Conservation (phyloP, 257 asterid species). For the Marsdenia floribunda region DNA sequence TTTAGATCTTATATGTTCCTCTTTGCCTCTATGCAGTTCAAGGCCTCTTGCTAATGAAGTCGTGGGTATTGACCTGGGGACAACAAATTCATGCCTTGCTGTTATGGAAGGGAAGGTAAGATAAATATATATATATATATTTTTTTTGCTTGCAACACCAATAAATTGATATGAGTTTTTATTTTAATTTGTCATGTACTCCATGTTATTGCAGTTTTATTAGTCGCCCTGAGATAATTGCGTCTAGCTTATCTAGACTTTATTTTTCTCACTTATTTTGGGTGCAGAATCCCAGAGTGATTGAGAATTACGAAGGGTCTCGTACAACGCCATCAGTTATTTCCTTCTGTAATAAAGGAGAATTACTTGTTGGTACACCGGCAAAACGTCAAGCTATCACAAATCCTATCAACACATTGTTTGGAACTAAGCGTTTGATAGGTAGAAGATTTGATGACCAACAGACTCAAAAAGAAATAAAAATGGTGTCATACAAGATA, state of each 20-base stretch:
- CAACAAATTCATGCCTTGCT: conserved; percentile 36
- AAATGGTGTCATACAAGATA: conserved; percentile 49
- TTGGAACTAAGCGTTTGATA: conserved; percentile 45
- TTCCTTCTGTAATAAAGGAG: conserved; percentile 31
- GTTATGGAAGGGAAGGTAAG: conserved; percentile 38
- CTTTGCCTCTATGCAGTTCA: conserved; percentile 18
- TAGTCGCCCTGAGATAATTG: no score
- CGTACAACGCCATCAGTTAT: conserved; percentile 41
- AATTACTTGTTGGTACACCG: conserved; percentile 35
- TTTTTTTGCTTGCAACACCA: neutral
- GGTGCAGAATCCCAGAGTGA: conserved; percentile 27
- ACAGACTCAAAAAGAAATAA: conserved; percentile 47
- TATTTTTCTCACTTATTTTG: no score
- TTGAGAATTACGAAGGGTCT: conserved; percentile 37
- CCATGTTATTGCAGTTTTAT: neutral
- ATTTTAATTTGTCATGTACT: no score
- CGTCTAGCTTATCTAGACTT: no score
- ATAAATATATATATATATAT: no score
- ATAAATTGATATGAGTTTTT: no score
- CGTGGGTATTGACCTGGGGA: conserved; percentile 35
- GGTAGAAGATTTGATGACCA: conserved; percentile 46
- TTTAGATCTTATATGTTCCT: neutral
- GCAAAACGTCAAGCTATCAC: conserved; percentile 52
- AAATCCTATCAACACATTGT: conserved; percentile 46
- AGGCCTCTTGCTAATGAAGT: conserved; percentile 29